Evolutionary conservation across 768 basidiomycete species (phyloP), one percentile per base, ranked within the genome.

Genomic region (Kwoniella dejecticola): DNA sequence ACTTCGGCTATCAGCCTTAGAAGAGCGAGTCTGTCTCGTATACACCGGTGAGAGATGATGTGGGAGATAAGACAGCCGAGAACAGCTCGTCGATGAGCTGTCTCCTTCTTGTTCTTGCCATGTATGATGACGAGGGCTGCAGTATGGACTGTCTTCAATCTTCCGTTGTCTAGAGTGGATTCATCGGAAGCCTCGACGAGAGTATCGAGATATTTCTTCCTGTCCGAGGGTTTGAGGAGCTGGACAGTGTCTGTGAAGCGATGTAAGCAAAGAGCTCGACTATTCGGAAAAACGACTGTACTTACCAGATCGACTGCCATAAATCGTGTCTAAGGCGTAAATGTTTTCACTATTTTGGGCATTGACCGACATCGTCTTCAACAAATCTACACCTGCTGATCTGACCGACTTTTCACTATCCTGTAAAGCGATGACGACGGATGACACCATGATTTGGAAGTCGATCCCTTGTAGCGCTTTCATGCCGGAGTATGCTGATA

Each of bases 1-100:
- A 89, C 80, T 8, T 80, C 78, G 26, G 81, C 71, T 10, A 85
- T 57, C 31, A 81, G 79, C 4, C 66, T 79, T 17, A 97, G 81
- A 0, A 97, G 78, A 11, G 80, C 72, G 11, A 84, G 71, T 62
- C 86, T 85, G 17, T 84, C 82, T 0, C 69, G 60, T 2, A 83
- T 77, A 2, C 84, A 72, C 1, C 81, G 78, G 64, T 88, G 83
- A 3, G 85, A 83, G 47, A 83, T 82, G 64, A 88, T 82, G 74
- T 97, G 94, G 1, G 93, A 93, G 5, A 90, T 80, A 0, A 96
- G 77, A 76, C 84, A 92, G 72, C 88, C 90, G 41, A 90, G 71
- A 42, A 93, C 80, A 12, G 86, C 84, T n/a, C 74, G 69, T 8
- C 81, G 85, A 68, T 69, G 88, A 85, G 36, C 30, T 6, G 55